Base-by-base conservation (phyloP, 2,329 filamentous ascomycete species). In the Raffaelea ambrosiae region DNA sequence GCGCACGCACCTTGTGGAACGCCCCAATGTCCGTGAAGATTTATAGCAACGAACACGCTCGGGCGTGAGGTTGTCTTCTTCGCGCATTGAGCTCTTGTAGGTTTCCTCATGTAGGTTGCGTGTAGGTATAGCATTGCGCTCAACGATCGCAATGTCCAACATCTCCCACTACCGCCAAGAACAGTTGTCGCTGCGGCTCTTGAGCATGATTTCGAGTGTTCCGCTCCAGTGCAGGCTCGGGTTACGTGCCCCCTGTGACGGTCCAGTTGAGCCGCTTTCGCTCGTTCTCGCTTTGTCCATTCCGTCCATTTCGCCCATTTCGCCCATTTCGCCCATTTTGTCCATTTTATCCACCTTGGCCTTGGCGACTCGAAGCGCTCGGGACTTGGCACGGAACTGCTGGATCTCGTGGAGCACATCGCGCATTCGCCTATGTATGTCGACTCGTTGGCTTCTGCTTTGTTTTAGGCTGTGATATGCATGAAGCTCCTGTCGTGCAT, bases 351-450 rank as follows among this genome's bases (percentile, higher is more conserved):
- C 41, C 20, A 18, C 26, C 54, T 26, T 14, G 4, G 36, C 31
- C 18, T 21, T 48, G 19, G 47, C 41, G 5, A 51, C 48, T 39
- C 63, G 62, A 31, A 53, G 59, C n/a, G 54, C 57, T 43, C 60
- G 63, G 1, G 65, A 65, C 18, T 54, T 42, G 4, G 54, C 48
- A 2, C 72, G 66, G 46, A 66, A 71, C 33, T 44, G 54, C 52
- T 67, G 72, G 40, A 76, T 55, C 5, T 62, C 68, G 8, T 51
- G 58, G 2, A 73, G 51, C 3, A 75, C 71, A 51, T 74, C 69
- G 35, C 51, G 55, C 70, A 73, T 72, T 50, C 55, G 13, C 31
- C 31, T 33, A 16, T 16, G 16, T 9, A 33, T 9, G 31, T 9
- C 9, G 31, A 33, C 9, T 16, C 7, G 35, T 5, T 16, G 16